phyloP scores from a whole-genome alignment of 257 asterid genomes.

The Nicotiana tabacum region DNA sequence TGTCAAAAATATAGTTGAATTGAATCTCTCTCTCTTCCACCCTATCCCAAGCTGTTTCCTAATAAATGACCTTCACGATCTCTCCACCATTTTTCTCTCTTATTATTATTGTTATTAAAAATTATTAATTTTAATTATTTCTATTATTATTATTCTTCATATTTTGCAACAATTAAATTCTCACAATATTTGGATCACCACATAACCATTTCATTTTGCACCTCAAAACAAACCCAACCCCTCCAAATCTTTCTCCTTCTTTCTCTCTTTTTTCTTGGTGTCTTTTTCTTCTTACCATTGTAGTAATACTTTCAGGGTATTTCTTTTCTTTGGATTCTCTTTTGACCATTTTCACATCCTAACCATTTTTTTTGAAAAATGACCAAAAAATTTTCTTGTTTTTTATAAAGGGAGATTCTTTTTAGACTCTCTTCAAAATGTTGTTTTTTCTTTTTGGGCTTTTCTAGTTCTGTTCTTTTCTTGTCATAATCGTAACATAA shows the following conservation, averaged over 20 bases:
- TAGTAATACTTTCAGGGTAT: neutral
- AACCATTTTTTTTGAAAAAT: neutral
- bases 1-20: constrained; percentile 14
- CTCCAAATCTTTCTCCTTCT: neutral
- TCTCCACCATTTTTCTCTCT: constrained; percentile 20
- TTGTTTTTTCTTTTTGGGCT: constrained; percentile 1
- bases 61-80: constrained; percentile 53
- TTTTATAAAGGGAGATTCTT: constrained; percentile 6
- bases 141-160: constrained; percentile 15
- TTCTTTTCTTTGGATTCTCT: constrained; percentile 37
- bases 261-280: constrained; percentile 1
- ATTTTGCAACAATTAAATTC: neutral
- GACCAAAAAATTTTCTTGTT: neutral
- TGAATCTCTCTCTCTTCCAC: constrained; percentile 11
- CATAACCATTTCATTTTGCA: constrained; percentile 40
- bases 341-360: neutral
- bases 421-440: neutral
- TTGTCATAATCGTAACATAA: neutral
- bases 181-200: constrained; percentile 68
- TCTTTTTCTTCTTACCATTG: constrained; percentile 5
- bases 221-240: constrained; percentile 6
- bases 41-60: constrained; percentile 30
- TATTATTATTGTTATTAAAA: constrained; percentile 29
- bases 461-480: constrained; percentile 1
- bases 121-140: neutral